Evolutionary conservation across 1,139 yeast species (phyloP), one percentile per base, ranked within the genome.

Genomic region (Candida sp.): DNA sequence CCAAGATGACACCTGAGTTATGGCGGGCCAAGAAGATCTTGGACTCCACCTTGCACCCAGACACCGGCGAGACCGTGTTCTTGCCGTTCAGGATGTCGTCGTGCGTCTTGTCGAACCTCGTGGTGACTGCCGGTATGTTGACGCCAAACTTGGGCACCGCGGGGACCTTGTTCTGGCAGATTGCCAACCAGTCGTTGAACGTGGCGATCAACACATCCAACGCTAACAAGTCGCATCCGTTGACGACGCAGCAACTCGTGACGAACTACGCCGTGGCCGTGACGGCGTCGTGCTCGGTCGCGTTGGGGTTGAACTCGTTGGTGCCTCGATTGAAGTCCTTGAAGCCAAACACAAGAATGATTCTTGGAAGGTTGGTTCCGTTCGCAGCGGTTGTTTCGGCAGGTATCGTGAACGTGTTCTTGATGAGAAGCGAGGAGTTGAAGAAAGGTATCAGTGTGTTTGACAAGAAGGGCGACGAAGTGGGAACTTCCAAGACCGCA

Each of bases 371-470:
- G 60, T 78, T 94, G 54, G 97, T 94, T 5, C 99, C 99, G 5
- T 94, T 94, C 72, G 98, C 98, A 1, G 99, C 99, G 3, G 99
- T 94, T 38, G 98, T 93, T 0, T 86, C 96, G 45, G 99, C 99
- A 1, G 98, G 98, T 65, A 78, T 93, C 37, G 96, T 92, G 41
- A 94, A 94, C 62, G 98, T 94, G 30, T 90, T 90, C 64, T 79
- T 96, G 58, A 94, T 94, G 99, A 85, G 99, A 72, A 85, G 96
- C 54, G 96, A 92, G 70, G 99, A 94, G 72, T 86, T 94, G 66
- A 85, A 84, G 60, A 88, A 88, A 66, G 99, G 99, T 57, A 84
- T 84, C 48, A 63, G 77, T 42, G 98, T 94, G 4, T 90, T 76
- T 61, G 88, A 85, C 65, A 67, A 77, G 46, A 78, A 84, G 27